Evolutionary conservation across 1,139 yeast genomes (phyloP).

Genomic region (Yamadazyma sp.): DNA sequence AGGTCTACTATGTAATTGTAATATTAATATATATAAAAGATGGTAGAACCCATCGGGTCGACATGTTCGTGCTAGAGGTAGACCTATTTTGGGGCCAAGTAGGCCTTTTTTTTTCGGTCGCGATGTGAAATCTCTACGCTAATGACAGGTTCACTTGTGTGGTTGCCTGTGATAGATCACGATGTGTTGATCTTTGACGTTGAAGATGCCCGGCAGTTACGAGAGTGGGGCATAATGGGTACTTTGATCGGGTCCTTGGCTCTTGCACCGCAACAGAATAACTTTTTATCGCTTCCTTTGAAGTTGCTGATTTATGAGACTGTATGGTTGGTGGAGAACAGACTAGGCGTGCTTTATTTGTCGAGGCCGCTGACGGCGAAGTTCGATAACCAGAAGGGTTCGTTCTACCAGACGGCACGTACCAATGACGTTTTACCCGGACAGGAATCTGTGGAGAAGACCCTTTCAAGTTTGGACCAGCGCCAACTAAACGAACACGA

Average conservation of each 20-base stretch:
- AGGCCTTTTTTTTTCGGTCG: no score
- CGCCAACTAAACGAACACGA: no score
- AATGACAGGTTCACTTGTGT: slow-evolving; percentile 2
- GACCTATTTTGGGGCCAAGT: no score
- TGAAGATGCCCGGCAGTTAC: slow-evolving; percentile 49
- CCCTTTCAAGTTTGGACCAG: no score
- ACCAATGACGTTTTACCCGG: neutral
- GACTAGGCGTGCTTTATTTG: slow-evolving; percentile 25
- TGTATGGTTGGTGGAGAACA: slow-evolving; percentile 56
- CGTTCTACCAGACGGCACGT: slow-evolving; percentile 6
- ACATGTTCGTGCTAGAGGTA: no score
- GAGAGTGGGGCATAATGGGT: slow-evolving; percentile 66
- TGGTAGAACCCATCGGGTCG: no score
- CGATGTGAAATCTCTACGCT: no score
- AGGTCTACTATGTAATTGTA: neutral
- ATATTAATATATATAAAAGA: neutral
- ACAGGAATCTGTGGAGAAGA: no score
- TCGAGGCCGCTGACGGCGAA: slow-evolving; percentile 1
- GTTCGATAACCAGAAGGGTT: slow-evolving; percentile 6
- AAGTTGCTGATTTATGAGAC: slow-evolving; percentile 74
- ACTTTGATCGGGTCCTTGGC: slow-evolving; percentile 80
- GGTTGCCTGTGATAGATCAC: slow-evolving; percentile 37
- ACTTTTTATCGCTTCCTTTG: slow-evolving; percentile 80
- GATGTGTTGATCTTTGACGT: slow-evolving; percentile 52
- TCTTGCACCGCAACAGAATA: slow-evolving; percentile 86